Conservation (phyloP, 2,329 filamentous ascomycete species). For the Ophiostoma angusticollis region DNA sequence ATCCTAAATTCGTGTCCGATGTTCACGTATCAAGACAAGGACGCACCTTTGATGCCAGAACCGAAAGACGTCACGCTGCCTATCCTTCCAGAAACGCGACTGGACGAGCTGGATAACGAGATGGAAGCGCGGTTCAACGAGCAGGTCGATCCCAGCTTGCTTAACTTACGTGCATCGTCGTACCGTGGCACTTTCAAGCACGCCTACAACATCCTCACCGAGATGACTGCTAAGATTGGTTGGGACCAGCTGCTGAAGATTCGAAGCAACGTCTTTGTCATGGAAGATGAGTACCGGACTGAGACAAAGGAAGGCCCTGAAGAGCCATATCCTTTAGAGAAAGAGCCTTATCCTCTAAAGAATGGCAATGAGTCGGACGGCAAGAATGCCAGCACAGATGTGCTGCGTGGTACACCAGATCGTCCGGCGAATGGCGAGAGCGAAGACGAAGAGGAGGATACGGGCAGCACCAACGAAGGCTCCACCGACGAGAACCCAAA, state of each 20-base stretch:
- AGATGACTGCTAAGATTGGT: constrained; percentile 91
- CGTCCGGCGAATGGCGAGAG: constrained; percentile 36
- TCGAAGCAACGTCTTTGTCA: constrained; percentile 93
- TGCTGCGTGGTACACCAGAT: constrained; percentile 58
- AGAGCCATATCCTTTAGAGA: constrained; percentile 29
- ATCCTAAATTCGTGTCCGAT: constrained; percentile 98
- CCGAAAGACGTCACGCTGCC: constrained; percentile 79
- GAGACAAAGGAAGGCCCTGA: constrained; percentile 54
- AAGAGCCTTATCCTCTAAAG: constrained; percentile 37
- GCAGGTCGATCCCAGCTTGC: constrained; percentile 72
- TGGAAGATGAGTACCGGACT: constrained; percentile 95
- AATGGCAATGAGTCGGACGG: constrained; percentile 36
- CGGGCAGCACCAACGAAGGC: constrained; percentile 11
- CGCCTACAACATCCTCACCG: constrained; percentile 85
- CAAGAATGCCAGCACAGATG: constrained; percentile 66
- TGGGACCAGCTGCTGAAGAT: constrained; percentile 96
- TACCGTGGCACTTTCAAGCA: constrained; percentile 95
- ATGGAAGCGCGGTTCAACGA: constrained; percentile 70
- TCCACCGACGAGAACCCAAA: constrained; percentile 15
- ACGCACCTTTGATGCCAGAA: constrained; percentile 87
- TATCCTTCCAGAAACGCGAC: constrained; percentile 72
- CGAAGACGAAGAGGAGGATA: constrained; percentile 23
- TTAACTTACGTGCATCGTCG: constrained; percentile 72
- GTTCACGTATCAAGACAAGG: constrained; percentile 99
- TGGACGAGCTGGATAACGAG: constrained; percentile 94